Conservation (phyloP, 2,329 filamentous ascomycete species). For the Aspergillus tanneri region DNA sequence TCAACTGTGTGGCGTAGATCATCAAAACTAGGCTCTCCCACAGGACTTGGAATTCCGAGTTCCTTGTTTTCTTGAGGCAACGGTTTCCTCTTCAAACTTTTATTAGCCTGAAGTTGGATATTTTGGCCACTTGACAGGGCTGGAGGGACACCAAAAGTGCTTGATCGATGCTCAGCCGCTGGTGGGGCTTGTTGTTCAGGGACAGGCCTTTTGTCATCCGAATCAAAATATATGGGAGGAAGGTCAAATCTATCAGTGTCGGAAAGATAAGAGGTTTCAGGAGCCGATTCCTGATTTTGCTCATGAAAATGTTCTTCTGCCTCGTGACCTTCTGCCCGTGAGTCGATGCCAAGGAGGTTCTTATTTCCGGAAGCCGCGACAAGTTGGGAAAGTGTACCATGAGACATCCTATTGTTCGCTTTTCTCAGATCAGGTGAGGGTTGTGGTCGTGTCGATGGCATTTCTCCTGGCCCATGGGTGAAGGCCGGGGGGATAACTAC, state of each 20-base stretch:
- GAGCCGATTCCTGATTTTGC: constrained; percentile 42
- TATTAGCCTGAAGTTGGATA: constrained; percentile 41
- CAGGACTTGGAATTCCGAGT: constrained; percentile 20
- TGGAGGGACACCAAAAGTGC: constrained; percentile 8
- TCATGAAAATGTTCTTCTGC: constrained; percentile 39
- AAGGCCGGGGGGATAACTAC: constrained; percentile 78
- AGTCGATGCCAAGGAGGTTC: constrained; percentile 36
- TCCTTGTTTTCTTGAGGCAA: constrained; percentile 42
- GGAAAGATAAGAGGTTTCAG: constrained; percentile 25
- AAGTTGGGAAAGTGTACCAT: constrained; percentile 76
- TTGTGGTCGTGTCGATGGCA: constrained; percentile 67
- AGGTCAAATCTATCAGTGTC: constrained; percentile 4
- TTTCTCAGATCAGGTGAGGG: constrained; percentile 74
- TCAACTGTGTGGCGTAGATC: constrained; percentile 46
- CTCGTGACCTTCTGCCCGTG: constrained; percentile 40
- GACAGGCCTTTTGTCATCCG: constrained; percentile 22
- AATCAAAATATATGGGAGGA: constrained; percentile 5
- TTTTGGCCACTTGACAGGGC: constrained; percentile 11
- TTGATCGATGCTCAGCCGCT: constrained; percentile 18
- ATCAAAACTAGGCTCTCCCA: constrained; percentile 40
- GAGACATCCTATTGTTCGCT: constrained; percentile 81
- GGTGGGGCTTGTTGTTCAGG: constrained; percentile 25
- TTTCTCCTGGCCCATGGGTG: constrained; percentile 68
- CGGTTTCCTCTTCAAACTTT: constrained; percentile 54
- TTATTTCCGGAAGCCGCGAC: constrained; percentile 64